Evolutionary conservation across 805 yeast species (phyloP).

Genomic region (Kluyveromyces dobzhanskii): DNA sequence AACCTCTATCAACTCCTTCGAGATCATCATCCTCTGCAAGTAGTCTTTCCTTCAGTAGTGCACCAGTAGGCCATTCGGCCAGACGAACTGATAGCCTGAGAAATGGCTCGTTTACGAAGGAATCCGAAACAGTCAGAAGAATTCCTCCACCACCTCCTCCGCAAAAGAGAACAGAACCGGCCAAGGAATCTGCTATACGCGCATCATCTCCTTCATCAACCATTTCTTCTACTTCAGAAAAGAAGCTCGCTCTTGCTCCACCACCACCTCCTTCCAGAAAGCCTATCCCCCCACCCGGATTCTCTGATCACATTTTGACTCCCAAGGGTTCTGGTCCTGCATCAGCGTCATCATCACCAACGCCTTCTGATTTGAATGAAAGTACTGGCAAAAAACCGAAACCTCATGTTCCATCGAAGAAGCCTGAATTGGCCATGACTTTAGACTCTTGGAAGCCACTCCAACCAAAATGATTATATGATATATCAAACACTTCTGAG

Average conservation of each 20-base stretch:
- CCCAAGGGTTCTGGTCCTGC: conserved; percentile 24
- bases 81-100: neutral
- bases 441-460: conserved; percentile 47
- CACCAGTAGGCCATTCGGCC: neutral
- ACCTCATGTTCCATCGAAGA: conserved; percentile 24
- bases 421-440: conserved; percentile 19
- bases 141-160: neutral
- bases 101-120: neutral
- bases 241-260: conserved; percentile 15
- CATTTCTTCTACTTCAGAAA: neutral
- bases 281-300: conserved; percentile 32
- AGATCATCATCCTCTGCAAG: conserved; percentile 6
- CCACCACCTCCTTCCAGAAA: conserved; percentile 28
- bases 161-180: neutral
- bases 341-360: conserved; percentile 13
- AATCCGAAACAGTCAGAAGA: neutral
- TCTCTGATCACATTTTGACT: conserved; percentile 26
- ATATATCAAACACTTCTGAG: no score
- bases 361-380: conserved; percentile 4
- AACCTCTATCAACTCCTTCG: conserved; percentile 5
- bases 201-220: neutral
- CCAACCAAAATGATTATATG: conserved; percentile 37
- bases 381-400: neutral
- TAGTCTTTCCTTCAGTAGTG: neutral
- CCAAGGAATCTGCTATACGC: neutral